Conservation (phyloP, 371 early-diverging fungal species). For the Lichtheimia ramosa region DNA sequence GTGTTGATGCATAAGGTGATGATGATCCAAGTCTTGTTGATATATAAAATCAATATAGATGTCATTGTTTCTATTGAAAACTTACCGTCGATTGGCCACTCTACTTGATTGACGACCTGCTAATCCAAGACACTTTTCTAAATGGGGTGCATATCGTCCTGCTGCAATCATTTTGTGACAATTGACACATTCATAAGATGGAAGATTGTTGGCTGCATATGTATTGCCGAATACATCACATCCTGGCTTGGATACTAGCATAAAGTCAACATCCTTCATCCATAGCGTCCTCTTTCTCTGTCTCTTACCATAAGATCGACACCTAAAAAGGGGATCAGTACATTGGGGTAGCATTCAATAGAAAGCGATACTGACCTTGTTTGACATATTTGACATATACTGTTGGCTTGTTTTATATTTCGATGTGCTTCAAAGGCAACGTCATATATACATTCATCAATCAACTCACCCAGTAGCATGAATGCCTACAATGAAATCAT, state of each 20-base stretch:
- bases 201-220: conserved; percentile 54
- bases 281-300: neutral
- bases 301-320: conserved; percentile 30
- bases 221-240: conserved; percentile 74
- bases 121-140: conserved; percentile 89
- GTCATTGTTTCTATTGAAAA: neutral
- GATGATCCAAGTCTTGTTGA: conserved; percentile 6
- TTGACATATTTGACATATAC: conserved; percentile 70
- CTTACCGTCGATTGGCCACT: conserved; percentile 61
- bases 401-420: conserved; percentile 55
- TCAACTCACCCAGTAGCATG: conserved; percentile 47
- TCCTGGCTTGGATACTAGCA: conserved; percentile 52
- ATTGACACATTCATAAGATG: conserved; percentile 75
- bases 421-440: conserved; percentile 67
- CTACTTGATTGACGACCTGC: conserved; percentile 71
- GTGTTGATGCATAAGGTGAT: conserved; percentile 7
- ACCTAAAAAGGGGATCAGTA: conserved; percentile 4
- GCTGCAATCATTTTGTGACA: conserved; percentile 80
- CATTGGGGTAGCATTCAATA: neutral
- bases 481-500: conserved; percentile 37
- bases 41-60: neutral
- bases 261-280: neutral
- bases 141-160: conserved; percentile 81
- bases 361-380: conserved; percentile 48
- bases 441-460: conserved; percentile 71